These are phyloP conservation scores for Glycine latifolia DNA, from an alignment of 306 rosid genomes.

Conservation along the genomic window DNA sequence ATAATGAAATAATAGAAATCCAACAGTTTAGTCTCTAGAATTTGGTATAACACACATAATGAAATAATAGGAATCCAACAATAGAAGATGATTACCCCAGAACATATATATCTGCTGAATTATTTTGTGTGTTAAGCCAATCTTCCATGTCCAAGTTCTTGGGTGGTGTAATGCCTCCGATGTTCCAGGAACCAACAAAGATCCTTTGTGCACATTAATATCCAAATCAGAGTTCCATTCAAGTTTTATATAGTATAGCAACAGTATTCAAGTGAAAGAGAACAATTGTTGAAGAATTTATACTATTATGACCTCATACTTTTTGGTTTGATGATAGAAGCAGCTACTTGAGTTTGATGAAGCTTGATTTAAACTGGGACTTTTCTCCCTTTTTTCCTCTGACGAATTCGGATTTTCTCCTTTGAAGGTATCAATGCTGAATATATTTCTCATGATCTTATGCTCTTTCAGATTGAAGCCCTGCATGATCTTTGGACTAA, in stretches of 20 bases:
- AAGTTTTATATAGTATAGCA: neutral
- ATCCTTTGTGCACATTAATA: slow-evolving; percentile 55
- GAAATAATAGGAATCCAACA: neutral
- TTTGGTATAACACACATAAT: no score
- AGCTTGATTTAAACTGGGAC: slow-evolving; percentile 49
- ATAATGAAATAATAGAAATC: neutral
- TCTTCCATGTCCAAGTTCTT: slow-evolving; percentile 68
- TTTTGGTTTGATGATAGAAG: slow-evolving; percentile 55
- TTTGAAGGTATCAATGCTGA: slow-evolving; percentile 61
- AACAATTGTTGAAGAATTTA: slow-evolving; percentile 21
- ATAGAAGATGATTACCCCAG: slow-evolving; percentile 65
- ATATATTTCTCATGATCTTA: slow-evolving; percentile 63
- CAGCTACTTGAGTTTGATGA: slow-evolving; percentile 38
- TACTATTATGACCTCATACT: slow-evolving; percentile 34
- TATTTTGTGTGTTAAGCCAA: slow-evolving; percentile 63
- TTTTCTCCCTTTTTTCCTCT: slow-evolving; percentile 33
- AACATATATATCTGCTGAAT: slow-evolving; percentile 75
- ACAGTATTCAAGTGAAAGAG: neutral
- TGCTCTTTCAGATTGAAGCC: slow-evolving; percentile 61
- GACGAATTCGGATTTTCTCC: slow-evolving; percentile 53
- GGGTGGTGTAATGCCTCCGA: slow-evolving; percentile 83
- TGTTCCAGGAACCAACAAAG: slow-evolving; percentile 90
- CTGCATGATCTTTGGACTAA: slow-evolving; percentile 67
- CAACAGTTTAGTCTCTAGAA: slow-evolving; percentile 18
- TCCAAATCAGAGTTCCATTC: slow-evolving; percentile 36